Percentiles rank a stretch among this genome's conserved stretches.
phyloP scores from a whole-genome alignment of 345 rosid genomes.

The Populus simonii region DNA sequence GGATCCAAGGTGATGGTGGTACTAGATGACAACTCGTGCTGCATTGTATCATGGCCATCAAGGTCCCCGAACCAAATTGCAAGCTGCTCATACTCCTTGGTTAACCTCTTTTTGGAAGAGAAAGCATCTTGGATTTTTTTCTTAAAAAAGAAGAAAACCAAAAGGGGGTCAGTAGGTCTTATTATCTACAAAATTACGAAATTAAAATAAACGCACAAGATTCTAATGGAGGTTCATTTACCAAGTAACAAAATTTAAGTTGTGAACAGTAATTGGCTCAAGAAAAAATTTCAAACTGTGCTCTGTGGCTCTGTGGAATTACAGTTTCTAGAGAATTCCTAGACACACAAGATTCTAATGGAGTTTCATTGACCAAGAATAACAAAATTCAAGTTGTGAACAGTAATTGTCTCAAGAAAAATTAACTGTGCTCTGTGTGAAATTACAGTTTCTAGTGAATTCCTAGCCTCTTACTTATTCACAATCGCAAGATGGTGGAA shows the following conservation, averaged over 20 bases:
- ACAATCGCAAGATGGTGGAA: background rate
- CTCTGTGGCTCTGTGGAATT: background rate
- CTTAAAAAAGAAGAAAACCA: constrained; percentile 30
- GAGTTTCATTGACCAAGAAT: background rate
- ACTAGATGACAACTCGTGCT: constrained; percentile 16
- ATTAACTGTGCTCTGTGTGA: background rate
- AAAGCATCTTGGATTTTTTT: constrained; percentile 66
- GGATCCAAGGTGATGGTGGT: constrained; percentile 14
- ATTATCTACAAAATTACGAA: background rate
- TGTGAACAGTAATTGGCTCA: no score
- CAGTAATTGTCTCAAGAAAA: background rate
- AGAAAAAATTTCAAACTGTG: background rate
- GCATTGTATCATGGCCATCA: constrained; percentile 27
- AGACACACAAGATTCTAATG: background rate
- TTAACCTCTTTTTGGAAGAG: constrained; percentile 46
- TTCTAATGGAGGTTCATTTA: background rate
- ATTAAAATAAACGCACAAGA: background rate
- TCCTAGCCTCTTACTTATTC: background rate
- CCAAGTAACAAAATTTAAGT: background rate
- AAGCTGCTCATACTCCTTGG: constrained; percentile 75
- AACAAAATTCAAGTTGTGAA: no score
- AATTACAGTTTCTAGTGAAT: background rate
- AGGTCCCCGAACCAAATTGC: constrained; percentile 73
- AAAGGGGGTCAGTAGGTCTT: background rate
- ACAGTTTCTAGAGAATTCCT: background rate